These are phyloP conservation scores for Candida sanyiensis DNA, from an alignment of 805 yeast genomes.

Conservation along the genomic window DNA sequence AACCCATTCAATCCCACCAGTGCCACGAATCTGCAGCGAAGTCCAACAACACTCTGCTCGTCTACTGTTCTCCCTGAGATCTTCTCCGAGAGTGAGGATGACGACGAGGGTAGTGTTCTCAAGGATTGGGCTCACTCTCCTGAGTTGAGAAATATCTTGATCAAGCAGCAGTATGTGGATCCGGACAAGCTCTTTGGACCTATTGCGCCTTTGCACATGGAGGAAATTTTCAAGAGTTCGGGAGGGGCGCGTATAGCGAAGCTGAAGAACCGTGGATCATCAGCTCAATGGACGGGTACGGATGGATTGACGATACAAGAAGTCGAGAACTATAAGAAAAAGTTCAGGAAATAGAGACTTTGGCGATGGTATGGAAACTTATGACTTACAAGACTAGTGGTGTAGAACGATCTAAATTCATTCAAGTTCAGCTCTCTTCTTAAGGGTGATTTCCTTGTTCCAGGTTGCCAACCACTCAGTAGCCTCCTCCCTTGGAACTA, in stretches of 20 bases:
- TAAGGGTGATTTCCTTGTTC: conserved; percentile 56
- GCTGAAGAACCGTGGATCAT: conserved; percentile 49
- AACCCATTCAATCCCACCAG: conserved; percentile 13
- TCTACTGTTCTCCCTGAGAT: conserved; percentile 38
- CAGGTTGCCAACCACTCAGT: conserved; percentile 60
- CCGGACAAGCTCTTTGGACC: conserved; percentile 73
- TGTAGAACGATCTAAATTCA: neutral
- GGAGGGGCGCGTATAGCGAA: conserved; percentile 37
- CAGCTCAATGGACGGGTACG: conserved; percentile 39
- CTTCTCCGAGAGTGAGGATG: conserved; percentile 49
- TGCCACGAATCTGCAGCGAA: conserved; percentile 1
- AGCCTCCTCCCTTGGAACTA: conserved; percentile 70
- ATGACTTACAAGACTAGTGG: neutral
- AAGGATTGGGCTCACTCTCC: conserved; percentile 63
- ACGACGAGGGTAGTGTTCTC: conserved; percentile 41
- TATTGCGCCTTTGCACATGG: conserved; percentile 61
- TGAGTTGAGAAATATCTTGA: conserved; percentile 40
- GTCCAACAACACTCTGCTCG: conserved; percentile 19
- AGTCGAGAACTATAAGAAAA: conserved; percentile 40
- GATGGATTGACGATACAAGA: conserved; percentile 43
- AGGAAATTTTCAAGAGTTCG: conserved; percentile 55
- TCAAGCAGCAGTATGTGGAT: conserved; percentile 47
- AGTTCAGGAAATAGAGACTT: conserved; percentile 14
- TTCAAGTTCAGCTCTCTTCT: conserved; percentile 31
- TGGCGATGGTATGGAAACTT: no score